These are phyloP conservation scores for Candida gigantensis DNA, from an alignment of 1,139 yeast species.

Conservation along the genomic window DNA sequence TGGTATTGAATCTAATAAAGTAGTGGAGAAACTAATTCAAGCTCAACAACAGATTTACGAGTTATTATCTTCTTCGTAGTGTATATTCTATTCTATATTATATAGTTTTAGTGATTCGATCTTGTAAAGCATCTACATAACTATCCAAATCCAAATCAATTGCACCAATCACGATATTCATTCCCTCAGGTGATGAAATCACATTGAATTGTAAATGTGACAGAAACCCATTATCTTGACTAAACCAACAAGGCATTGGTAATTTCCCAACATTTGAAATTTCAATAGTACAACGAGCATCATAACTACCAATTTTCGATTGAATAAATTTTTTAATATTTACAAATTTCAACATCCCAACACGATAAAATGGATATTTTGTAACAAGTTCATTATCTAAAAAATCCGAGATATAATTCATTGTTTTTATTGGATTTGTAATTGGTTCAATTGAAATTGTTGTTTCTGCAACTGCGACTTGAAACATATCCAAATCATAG, in stretches of 20 bases:
- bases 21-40: slow-evolving; percentile 1
- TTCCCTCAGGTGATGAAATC: slow-evolving; percentile 21
- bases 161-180: slow-evolving; percentile 24
- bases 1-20: slow-evolving; percentile 3
- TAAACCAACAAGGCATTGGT: slow-evolving; percentile 21
- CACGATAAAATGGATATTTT: slow-evolving; percentile 18
- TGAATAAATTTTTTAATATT: slow-evolving; percentile 16
- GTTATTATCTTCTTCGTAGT: background rate
- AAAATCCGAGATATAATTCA: slow-evolving; percentile 11
- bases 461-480: slow-evolving; percentile 19
- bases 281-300: slow-evolving; percentile 21
- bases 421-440: slow-evolving; percentile 11
- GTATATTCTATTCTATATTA: background rate
- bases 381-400: slow-evolving; percentile 16
- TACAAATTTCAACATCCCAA: slow-evolving; percentile 21
- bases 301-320: slow-evolving; percentile 15
- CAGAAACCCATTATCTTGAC: slow-evolving; percentile 26
- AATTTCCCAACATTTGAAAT: slow-evolving; percentile 31
- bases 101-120: slow-evolving; percentile 13
- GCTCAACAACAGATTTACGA: slow-evolving; percentile 1
- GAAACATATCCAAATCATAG: slow-evolving; percentile 19
- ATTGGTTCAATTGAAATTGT: slow-evolving; percentile 17
- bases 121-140: slow-evolving; percentile 12
- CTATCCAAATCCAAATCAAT: slow-evolving; percentile 12
- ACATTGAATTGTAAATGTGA: slow-evolving; percentile 23